phyloP scores from a whole-genome alignment of 2,329 filamentous ascomycete genomes.

The Fusarium dlaminii region DNA sequence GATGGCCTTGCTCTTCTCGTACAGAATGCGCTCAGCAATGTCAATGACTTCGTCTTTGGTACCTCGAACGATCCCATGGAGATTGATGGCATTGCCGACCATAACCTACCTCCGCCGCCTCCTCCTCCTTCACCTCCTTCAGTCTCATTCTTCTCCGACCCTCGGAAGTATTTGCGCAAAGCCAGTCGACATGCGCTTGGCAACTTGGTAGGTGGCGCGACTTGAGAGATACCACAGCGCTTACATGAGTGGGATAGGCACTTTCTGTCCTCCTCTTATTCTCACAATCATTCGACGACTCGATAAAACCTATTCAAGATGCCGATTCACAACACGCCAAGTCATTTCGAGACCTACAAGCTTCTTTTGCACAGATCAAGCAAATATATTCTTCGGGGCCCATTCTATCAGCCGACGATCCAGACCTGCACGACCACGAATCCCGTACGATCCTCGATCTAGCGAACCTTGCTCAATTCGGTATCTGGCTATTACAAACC shows the following conservation, averaged over 20 bases:
- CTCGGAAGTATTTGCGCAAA: slow-evolving; percentile 50
- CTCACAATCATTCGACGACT: slow-evolving; percentile 51
- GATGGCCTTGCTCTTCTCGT: slow-evolving; percentile 51
- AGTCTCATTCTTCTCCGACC: slow-evolving; percentile 49
- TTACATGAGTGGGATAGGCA: slow-evolving; percentile 44
- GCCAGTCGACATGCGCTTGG: slow-evolving; percentile 52
- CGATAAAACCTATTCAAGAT: slow-evolving; percentile 47
- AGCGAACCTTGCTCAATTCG: slow-evolving; percentile 60
- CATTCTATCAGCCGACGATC: slow-evolving; percentile 48
- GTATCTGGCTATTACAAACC: slow-evolving; percentile 52
- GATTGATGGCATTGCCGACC: slow-evolving; percentile 46
- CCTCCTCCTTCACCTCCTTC: slow-evolving; percentile 40
- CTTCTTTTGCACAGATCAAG: slow-evolving; percentile 47
- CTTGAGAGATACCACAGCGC: slow-evolving; percentile 8
- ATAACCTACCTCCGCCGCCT: slow-evolving; percentile 33
- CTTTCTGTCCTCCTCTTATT: slow-evolving; percentile 52
- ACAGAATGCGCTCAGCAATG: slow-evolving; percentile 53
- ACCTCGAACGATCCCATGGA: slow-evolving; percentile 48
- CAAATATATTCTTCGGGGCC: slow-evolving; percentile 47
- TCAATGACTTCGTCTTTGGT: slow-evolving; percentile 51
- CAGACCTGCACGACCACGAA: slow-evolving; percentile 47
- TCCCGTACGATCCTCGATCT: slow-evolving; percentile 54
- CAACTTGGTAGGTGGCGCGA: slow-evolving; percentile 49
- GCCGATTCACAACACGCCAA: slow-evolving; percentile 47
- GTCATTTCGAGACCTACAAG: slow-evolving; percentile 46